Base-by-base conservation (phyloP, 164 flowering plant species). In the Magnolia kwangsiensis region DNA sequence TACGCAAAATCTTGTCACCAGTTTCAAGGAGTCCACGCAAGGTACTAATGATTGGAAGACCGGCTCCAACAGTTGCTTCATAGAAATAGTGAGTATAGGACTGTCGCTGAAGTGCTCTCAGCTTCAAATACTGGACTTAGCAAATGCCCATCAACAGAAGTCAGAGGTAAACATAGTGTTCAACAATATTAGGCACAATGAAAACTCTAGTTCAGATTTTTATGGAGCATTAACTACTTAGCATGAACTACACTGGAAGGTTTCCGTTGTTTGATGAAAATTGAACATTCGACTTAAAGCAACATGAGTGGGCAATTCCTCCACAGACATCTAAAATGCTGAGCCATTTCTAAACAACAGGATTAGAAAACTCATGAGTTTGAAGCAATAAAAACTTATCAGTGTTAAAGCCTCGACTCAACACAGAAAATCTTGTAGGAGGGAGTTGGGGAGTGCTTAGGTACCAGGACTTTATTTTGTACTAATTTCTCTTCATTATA, bases 41-140 rank as follows among this genome's bases (percentile, higher is more conserved):
- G 73, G 98, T 96, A 81, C 91, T 92, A 69, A 96, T 87, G 74
- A 96, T 94, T 72, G 99, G 99, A 61, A 96, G 95, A 82, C 99
- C 99, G 68, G 98, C 99, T 75, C 99, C 98, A 81, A 96, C 99
- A 71, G 98, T 94, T 79, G 99, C 98, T 84, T 96, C 99, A 82
- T 94, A 96, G 78, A 96, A 96, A 88, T 96, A 96, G 81, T 96
- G 99, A 3, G 99, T 94, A 74, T 91, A 92, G 18, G 99, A 96
- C 78, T 89, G 90, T 51, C 98, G 88, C 80, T 96, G 99, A 69
- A 94, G 96, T 80, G 93, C 86, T 87, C 97, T 90, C 87, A 94
- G 72, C 86, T 87, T 91, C 86, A 92, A 84, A 82, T 96, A 96
- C 99, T 96, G 90, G 50, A 79, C 65, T 71, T 37, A 68, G 18